A percentile compares a stretch with the other conserved stretches of the same genome.
Conservation (phyloP, 345 rosid species). For the Dipteronia sinensis region DNA sequence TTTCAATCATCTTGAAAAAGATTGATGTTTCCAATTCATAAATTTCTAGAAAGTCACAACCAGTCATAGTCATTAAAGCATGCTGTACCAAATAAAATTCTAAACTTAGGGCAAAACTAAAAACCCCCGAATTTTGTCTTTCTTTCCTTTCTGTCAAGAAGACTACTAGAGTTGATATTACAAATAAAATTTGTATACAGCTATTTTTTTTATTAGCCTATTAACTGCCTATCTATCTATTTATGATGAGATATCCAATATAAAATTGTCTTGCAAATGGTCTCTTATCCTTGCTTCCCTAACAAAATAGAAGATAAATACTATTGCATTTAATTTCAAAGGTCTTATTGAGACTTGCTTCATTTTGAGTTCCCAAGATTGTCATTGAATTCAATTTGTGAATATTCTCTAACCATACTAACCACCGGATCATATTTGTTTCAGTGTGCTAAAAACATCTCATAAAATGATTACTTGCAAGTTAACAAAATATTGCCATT, state of each 20-base stretch:
- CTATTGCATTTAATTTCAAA: not conserved
- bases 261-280: not conserved
- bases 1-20: too few species aligned
- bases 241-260: not conserved
- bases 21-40: too few species aligned
- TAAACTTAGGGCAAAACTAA: not conserved
- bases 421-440: not conserved
- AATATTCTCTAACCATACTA: not conserved
- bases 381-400: slow-evolving; percentile 5
- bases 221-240: slow-evolving; percentile 5
- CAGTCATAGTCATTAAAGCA: too few species aligned
- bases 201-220: not conserved
- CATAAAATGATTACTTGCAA: not conserved
- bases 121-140: not conserved
- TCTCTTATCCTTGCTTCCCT: not conserved
- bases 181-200: not conserved
- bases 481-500: not conserved
- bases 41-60: too few species aligned
- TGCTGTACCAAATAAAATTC: too few species aligned
- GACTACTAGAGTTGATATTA: not conserved
- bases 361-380: not conserved
- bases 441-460: not conserved
- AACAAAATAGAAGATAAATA: not conserved
- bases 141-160: not conserved
- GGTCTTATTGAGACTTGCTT: not conserved